Evolutionary conservation across 352 stramenopile genomes (phyloP), one percentile per base, ranked within the genome.

Genomic region (Pythium utonaiense): DNA sequence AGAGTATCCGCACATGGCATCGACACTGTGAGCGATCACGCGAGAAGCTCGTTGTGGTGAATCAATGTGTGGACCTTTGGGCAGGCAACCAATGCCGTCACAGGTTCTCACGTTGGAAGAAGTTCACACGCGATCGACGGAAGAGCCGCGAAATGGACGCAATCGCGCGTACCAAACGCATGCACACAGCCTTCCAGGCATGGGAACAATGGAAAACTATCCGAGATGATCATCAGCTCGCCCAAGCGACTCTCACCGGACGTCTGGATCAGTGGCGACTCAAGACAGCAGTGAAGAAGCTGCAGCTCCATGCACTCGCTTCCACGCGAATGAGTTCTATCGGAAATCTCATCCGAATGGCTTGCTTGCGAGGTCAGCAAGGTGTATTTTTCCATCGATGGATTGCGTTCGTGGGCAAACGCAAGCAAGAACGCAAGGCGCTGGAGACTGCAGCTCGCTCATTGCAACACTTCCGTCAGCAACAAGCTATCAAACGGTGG

Each of bases 401-500:
- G 60, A 40, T 19, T 1, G 0, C 0, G 4, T 60, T 36, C 25
- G 17, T 48, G 8, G 19, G 9, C 1, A 31, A 9, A 9, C 49
- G 40, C 7, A 21, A 44, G 40, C 13, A 30, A 3, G 19, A 21
- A 50, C 22, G 19, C 2, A 31, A 1, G 9, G 25, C 3, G 6
- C 27, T 49, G 17, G 3, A 38, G 22, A 22, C 41, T 1, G 17
- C 27, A 30, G 34, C 2, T 1, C 31, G 33, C 38, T 10, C 38
- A 8, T 25, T 64, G 27, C 31, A 62, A 3, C 25, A 16, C n/a
- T 71, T 73, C 22, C 69, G 64, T 25, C 36, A 74, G 1, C 45
- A 57, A 34, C 49, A 25, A 6, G 25, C 24, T 5, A 24, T 86
- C 27, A 34, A 50, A 16, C 51, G 25, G 5, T 87, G 73, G 77